Conservation (phyloP, 139 green algal species). For the Zygnema cylindricum region DNA sequence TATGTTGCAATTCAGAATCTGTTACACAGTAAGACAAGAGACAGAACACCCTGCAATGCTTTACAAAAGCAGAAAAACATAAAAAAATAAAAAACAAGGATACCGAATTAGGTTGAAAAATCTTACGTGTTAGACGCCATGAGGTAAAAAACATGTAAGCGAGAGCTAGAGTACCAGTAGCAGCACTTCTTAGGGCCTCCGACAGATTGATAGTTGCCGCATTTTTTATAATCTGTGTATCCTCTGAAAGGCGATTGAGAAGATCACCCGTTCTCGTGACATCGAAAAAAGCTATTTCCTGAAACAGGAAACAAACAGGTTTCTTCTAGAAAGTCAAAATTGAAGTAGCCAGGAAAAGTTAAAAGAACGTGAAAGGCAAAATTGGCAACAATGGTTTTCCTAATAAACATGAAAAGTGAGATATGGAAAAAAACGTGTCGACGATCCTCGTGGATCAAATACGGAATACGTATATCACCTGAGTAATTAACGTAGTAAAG, state of each 20-base stretch:
- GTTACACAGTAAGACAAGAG: background rate
- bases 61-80: background rate
- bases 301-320: no score
- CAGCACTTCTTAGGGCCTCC: slow-evolving; percentile 28
- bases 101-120: background rate
- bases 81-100: background rate
- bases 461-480: no score
- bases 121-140: slow-evolving; percentile 52
- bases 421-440: no score
- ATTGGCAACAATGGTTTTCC: no score
- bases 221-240: slow-evolving; percentile 53
- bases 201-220: slow-evolving; percentile 41
- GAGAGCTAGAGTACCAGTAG: slow-evolving; percentile 45
- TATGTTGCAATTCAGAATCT: background rate
- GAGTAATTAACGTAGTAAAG: slow-evolving; percentile 38
- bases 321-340: no score
- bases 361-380: no score
- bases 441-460: no score
- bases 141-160: slow-evolving; percentile 53
- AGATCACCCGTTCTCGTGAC: slow-evolving; percentile 46
- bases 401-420: no score
- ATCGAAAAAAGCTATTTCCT: slow-evolving; percentile 61
- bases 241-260: slow-evolving; percentile 54
- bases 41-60: background rate
- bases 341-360: no score